Base-by-base conservation (phyloP, 2,329 filamentous ascomycete species). In the Lachnellula suecica region DNA sequence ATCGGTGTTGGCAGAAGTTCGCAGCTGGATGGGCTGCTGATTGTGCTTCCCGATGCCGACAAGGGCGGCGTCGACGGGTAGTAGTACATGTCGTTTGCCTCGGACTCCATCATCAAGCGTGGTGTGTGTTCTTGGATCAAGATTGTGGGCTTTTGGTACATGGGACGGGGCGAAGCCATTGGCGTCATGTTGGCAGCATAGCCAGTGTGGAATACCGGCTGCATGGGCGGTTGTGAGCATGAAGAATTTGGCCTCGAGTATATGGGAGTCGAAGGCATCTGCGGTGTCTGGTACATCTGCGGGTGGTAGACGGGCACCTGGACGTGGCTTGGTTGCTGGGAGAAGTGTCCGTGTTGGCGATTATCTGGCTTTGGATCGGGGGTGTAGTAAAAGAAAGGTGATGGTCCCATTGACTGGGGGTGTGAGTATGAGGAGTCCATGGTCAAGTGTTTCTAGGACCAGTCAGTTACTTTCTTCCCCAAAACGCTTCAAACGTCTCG, bases 61-160 rank as follows among this genome's bases (percentile, higher is more conserved):
- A 97, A 79, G 42, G 91, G 88, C 44, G 92, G 92, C 19, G 92
- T 97, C 7, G 90, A 85, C 29, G 92, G 92, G 67, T 89, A 90
- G 72, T 86, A 89, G 59, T 84, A 80, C 60, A 68, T 63, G 53
- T 87, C 83, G 25, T 78, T 74, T 56, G 88, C 81, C 62, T 91
- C 87, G 15, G 89, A 90, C 71, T 96, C 88, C 59, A 96, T 74
- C 64, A 91, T 78, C 60, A 82, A 72, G 71, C 71, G 81, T 61
- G 74, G 72, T 17, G 74, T 71, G 52, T 81, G 79, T 51, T 84
- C 79, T 64, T 83, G 79, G 59, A 84, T 73, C 51, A 86, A 70
- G 68, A 94, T 89, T 40, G 83, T 80, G 4, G 90, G 85, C 81
- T 90, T 92, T 69, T 91, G 84, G 65, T 80, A 69, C 65, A 87